Evolutionary conservation across 1,284 basidiomycete species (phyloP).

Genomic region (Tranzscheliella williamsii): DNA sequence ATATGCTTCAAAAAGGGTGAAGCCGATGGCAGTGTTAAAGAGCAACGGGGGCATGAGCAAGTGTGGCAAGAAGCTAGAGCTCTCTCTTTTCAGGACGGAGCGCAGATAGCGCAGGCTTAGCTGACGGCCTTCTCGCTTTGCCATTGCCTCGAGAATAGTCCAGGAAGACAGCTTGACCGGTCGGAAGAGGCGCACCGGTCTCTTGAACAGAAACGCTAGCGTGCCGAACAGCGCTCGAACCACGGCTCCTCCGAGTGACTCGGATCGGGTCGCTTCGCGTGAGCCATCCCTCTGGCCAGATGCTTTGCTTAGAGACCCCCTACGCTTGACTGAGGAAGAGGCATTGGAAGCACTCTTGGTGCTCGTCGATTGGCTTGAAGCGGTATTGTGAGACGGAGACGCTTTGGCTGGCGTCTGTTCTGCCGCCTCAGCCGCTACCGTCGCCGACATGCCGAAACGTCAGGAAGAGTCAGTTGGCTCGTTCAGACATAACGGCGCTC

Average conservation of each 20-base stretch:
- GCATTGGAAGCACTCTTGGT: no score
- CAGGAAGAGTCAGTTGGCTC: no score
- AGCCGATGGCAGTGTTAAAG: conserved; percentile 60
- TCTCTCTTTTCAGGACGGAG: conserved; percentile 54
- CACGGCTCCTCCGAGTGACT: conserved; percentile 51
- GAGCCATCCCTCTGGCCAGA: background rate
- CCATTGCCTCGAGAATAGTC: conserved; percentile 61
- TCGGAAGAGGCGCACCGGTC: conserved; percentile 61
- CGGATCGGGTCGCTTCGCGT: conserved; percentile 26
- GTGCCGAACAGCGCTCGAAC: conserved; percentile 58
- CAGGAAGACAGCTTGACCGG: conserved; percentile 61
- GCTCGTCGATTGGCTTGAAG: no score
- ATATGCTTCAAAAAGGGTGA: conserved; percentile 61
- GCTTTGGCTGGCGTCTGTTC: no score
- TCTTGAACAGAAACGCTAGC: conserved; percentile 62
- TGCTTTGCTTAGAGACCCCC: no score
- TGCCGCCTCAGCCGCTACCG: no score
- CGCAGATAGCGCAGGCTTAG: conserved; percentile 59
- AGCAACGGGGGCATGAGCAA: conserved; percentile 59
- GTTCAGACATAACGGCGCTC: no score
- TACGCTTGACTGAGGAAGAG: no score
- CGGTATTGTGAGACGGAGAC: no score
- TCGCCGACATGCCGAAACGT: no score
- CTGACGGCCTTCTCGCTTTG: conserved; percentile 57
- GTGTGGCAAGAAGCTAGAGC: conserved; percentile 38